Evolutionary conservation across 371 early-diverging fungal species (phyloP).

Genomic region (Circinella minor): DNA sequence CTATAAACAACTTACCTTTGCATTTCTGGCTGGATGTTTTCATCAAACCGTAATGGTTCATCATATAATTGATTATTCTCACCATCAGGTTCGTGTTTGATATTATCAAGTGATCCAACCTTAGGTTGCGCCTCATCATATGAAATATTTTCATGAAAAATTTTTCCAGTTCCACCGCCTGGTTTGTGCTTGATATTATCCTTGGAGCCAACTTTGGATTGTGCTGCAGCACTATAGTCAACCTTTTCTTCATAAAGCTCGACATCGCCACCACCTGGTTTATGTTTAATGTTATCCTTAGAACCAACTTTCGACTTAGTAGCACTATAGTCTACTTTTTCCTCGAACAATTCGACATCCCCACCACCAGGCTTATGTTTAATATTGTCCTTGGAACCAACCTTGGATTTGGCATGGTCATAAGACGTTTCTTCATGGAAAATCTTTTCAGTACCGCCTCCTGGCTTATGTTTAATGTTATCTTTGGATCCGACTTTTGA

Average conservation of each 20-base stretch:
- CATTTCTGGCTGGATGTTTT: conserved; percentile 20
- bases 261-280: conserved; percentile 24
- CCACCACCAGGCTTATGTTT: conserved; percentile 30
- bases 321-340: conserved; percentile 11
- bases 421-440: conserved; percentile 13
- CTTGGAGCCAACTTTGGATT: conserved; percentile 25
- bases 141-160: conserved; percentile 12
- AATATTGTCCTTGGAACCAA: conserved; percentile 28
- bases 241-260: conserved; percentile 21
- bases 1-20: conserved; percentile 9
- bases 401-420: conserved; percentile 21
- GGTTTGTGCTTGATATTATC: conserved; percentile 32
- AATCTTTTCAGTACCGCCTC: conserved; percentile 23
- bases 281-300: conserved; percentile 28
- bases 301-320: conserved; percentile 26
- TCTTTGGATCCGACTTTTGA: conserved; percentile 27
- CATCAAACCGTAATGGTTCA: conserved; percentile 12
- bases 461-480: conserved; percentile 29
- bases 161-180: conserved; percentile 19
- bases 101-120: conserved; percentile 24
- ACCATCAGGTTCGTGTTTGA: conserved; percentile 27
- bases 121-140: conserved; percentile 17
- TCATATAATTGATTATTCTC: conserved; percentile 20
- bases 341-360: conserved; percentile 18
- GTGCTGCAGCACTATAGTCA: neutral